Evolutionary conservation across 306 rosid species (phyloP).

Genomic region (Quercus engelmannii): DNA sequence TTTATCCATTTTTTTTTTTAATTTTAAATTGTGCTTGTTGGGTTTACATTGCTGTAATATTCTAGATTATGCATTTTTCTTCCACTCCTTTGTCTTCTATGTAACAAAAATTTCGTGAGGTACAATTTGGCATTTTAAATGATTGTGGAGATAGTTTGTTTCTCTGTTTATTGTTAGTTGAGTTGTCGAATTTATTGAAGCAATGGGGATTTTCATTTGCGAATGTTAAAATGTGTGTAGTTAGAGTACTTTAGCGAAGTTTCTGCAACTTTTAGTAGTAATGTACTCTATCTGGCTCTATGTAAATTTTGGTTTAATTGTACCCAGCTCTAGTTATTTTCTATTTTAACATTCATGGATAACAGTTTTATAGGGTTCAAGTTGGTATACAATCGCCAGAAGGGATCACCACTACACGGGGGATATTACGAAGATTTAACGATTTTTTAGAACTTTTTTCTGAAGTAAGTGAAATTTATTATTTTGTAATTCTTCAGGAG

Average conservation of each 20-base stretch:
- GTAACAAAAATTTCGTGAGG: neutral
- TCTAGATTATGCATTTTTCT: neutral
- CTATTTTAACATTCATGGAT: slow-evolving; percentile 22
- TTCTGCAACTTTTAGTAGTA: neutral
- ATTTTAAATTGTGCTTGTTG: neutral
- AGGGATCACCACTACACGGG: slow-evolving; percentile 64
- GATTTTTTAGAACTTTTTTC: slow-evolving; percentile 66
- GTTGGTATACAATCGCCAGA: slow-evolving; percentile 82
- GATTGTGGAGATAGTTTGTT: neutral
- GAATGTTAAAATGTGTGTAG: neutral
- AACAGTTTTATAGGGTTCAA: slow-evolving; percentile 86
- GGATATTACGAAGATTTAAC: slow-evolving; percentile 68
- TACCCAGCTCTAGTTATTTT: neutral
- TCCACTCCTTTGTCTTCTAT: neutral
- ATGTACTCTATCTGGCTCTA: neutral
- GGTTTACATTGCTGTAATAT: neutral
- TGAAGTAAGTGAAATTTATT: slow-evolving; percentile 46
- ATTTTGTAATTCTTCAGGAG: neutral
- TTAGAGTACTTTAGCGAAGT: neutral
- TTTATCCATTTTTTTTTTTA: neutral
- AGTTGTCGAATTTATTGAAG: neutral
- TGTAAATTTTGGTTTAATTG: neutral
- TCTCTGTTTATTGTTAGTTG: neutral
- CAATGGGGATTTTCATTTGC: neutral
- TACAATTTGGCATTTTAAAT: neutral